Evolutionary conservation across 371 early-diverging fungal genomes (phyloP).

Genomic region (Conidiobolus incongruus): DNA sequence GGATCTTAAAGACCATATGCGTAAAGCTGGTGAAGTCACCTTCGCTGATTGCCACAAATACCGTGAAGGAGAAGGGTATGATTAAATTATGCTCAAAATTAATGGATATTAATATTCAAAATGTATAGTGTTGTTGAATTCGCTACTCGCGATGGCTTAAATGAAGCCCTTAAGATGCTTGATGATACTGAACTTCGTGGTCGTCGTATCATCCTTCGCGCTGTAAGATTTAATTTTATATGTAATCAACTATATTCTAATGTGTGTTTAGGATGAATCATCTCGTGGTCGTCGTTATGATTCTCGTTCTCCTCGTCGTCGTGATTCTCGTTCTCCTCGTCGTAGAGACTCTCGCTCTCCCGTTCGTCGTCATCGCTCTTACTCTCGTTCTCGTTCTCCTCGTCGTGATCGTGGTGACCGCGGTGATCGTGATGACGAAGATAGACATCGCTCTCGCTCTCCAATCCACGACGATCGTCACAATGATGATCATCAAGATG

Average conservation of each 20-base stretch:
- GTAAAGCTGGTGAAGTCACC: constrained; percentile 81
- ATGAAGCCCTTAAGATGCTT: constrained; percentile 60
- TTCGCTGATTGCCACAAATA: constrained; percentile 71
- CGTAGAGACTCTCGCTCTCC: not conserved
- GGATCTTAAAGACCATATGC: constrained; percentile 91
- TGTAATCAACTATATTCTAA: not conserved
- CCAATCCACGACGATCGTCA: too few species aligned
- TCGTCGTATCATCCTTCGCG: constrained; percentile 41
- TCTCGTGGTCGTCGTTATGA: not conserved
- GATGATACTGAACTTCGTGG: constrained; percentile 73
- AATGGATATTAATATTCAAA: not conserved
- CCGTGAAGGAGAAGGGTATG: constrained; percentile 69
- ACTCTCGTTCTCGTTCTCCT: too few species aligned
- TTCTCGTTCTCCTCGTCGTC: not conserved
- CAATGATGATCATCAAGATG: too few species aligned
- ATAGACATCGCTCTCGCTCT: too few species aligned
- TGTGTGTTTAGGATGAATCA: not conserved
- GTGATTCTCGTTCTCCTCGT: not conserved
- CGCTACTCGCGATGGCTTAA: constrained; percentile 47
- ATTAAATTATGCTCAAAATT: constrained; percentile 5
- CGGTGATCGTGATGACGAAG: too few species aligned
- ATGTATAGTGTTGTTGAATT: constrained; percentile 66
- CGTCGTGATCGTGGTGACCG: too few species aligned
- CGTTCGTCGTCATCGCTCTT: not conserved
- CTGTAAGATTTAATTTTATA: not conserved